Conservation (phyloP, 176 grass and related monocot species). For the Aegilops tauschii region DNA sequence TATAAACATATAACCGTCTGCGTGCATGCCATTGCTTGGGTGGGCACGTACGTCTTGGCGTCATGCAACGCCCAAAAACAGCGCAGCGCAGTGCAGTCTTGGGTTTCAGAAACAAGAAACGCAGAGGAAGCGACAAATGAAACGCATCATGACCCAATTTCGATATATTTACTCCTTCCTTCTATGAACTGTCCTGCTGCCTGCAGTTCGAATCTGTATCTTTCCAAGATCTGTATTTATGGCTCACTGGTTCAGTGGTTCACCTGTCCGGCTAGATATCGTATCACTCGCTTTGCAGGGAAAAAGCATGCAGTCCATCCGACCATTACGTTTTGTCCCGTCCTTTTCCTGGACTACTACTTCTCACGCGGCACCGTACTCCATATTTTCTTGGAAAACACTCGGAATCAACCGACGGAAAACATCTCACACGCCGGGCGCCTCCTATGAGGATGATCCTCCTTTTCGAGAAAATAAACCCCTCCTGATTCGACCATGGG, state of each 20-base stretch:
- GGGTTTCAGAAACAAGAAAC: conserved; percentile 36
- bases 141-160: conserved; percentile 41
- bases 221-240: not conserved
- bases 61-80: conserved; percentile 13
- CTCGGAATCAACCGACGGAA: no score
- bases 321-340: conserved; percentile 1
- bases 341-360: not conserved
- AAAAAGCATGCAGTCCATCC: not conserved
- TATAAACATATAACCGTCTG: not conserved
- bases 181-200: not conserved
- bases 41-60: not conserved
- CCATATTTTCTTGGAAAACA: no score
- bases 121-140: not conserved
- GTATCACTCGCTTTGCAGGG: not conserved
- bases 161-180: conserved; percentile 25
- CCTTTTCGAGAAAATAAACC: no score
- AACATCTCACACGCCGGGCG: no score
- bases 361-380: not conserved
- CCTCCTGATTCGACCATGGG: no score
- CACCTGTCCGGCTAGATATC: not conserved
- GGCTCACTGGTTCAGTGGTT: not conserved
- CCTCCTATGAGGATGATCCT: no score
- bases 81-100: conserved; percentile 11
- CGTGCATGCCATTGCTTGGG: not conserved
- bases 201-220: not conserved